A percentile compares a stretch with the other conserved stretches of the same genome.
Conservation (phyloP, 225 moss, liverwort and hornwort species). For the Anthoceros angustus region DNA sequence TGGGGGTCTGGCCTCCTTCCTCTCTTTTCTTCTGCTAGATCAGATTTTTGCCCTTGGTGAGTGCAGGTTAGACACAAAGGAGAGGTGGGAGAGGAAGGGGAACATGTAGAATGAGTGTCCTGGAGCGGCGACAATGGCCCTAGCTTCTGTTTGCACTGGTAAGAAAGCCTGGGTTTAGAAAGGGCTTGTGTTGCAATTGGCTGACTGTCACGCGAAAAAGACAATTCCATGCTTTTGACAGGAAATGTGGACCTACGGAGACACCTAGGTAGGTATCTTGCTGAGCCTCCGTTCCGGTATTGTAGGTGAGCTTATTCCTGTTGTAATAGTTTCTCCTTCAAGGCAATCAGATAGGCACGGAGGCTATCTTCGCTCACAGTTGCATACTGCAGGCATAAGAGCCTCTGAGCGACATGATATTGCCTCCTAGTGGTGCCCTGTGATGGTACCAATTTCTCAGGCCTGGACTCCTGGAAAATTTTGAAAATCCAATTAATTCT, state of each 20-base stretch:
- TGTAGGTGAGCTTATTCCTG: too few species aligned
- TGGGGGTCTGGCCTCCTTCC: background rate
- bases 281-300: too few species aligned
- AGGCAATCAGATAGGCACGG: conserved; percentile 41
- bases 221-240: too few species aligned
- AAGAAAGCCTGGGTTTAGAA: too few species aligned
- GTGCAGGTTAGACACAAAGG: background rate
- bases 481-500: conserved; percentile 8
- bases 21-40: background rate
- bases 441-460: conserved; percentile 20
- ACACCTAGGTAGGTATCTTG: too few species aligned
- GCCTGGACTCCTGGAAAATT: conserved; percentile 26
- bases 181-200: too few species aligned
- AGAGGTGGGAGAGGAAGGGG: background rate
- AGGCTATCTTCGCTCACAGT: conserved; percentile 52
- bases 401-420: conserved; percentile 67
- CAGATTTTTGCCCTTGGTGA: background rate
- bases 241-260: too few species aligned
- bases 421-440: conserved; percentile 38
- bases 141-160: too few species aligned
- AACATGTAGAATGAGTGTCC: too few species aligned
- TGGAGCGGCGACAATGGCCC: too few species aligned
- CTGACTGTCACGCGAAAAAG: too few species aligned
- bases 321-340: conserved; percentile 27
- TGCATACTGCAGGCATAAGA: conserved; percentile 65